Evolutionary conservation across 2,329 filamentous ascomycete genomes (phyloP).

Genomic region (Penicillium concentricum): DNA sequence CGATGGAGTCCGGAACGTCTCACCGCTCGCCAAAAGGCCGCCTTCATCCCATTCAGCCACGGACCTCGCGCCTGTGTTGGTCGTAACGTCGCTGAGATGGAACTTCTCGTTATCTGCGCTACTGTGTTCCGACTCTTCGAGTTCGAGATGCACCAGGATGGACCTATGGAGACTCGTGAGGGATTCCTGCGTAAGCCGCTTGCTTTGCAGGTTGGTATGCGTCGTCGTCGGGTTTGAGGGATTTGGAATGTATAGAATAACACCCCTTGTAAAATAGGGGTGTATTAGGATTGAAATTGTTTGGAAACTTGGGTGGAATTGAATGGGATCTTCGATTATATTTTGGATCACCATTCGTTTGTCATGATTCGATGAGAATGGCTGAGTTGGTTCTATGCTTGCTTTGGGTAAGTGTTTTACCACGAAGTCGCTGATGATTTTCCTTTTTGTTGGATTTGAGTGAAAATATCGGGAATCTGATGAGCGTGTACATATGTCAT

Average conservation of each 20-base stretch:
- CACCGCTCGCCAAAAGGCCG: constrained; percentile 67
- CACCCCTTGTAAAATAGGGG: neutral
- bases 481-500: constrained; percentile 3
- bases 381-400: neutral
- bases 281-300: neutral
- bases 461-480: neutral
- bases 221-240: constrained; percentile 33
- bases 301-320: constrained; percentile 2
- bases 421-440: constrained; percentile 10
- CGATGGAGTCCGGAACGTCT: constrained; percentile 61
- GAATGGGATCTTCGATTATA: neutral
- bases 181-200: constrained; percentile 81
- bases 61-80: constrained; percentile 72
- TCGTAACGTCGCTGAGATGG: constrained; percentile 86
- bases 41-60: constrained; percentile 73
- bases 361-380: constrained; percentile 11
- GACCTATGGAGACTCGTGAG: constrained; percentile 70
- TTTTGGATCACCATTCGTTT: neutral
- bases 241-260: neutral
- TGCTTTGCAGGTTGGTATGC: constrained; percentile 64
- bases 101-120: constrained; percentile 73
- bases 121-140: constrained; percentile 64
- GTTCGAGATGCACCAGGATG: constrained; percentile 59
- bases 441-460: neutral
- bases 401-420: neutral